Evolutionary conservation across 129 eudicot species (phyloP).

Genomic region (Helichrysum umbraculigerum): DNA sequence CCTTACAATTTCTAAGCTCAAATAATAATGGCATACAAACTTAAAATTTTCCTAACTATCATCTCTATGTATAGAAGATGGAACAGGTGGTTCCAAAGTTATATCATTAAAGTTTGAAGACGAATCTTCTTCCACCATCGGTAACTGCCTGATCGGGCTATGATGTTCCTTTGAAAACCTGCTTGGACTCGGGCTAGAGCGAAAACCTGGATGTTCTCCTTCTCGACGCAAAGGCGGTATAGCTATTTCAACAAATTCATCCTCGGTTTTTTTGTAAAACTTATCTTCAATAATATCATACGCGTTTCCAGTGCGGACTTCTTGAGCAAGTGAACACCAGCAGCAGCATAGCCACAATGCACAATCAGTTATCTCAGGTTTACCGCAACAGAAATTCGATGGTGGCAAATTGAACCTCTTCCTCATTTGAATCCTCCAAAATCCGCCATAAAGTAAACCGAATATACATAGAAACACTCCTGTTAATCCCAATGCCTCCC

Average conservation of each 20-base stretch:
- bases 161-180: slow-evolving; percentile 38
- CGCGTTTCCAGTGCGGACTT: slow-evolving; percentile 82
- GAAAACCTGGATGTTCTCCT: slow-evolving; percentile 42
- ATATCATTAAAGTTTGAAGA: slow-evolving; percentile 36
- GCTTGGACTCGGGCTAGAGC: slow-evolving; percentile 53
- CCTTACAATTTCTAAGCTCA: slow-evolving; percentile 10
- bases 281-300: slow-evolving; percentile 82
- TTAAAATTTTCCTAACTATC: slow-evolving; percentile 21
- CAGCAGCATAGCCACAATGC: slow-evolving; percentile 92
- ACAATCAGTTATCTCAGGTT: slow-evolving; percentile 71
- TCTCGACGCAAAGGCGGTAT: slow-evolving; percentile 51
- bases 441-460: slow-evolving; percentile 92
- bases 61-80: slow-evolving; percentile 52
- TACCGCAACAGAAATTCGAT: slow-evolving; percentile 59
- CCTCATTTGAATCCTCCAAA: slow-evolving; percentile 98
- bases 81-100: slow-evolving; percentile 63
- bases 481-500: slow-evolving; percentile 69
- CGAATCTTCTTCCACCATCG: slow-evolving; percentile 38
- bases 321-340: slow-evolving; percentile 98
- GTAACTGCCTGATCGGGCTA: slow-evolving; percentile 23
- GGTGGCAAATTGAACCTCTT: slow-evolving; percentile 81
- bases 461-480: slow-evolving; percentile 80
- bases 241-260: slow-evolving; percentile 28
- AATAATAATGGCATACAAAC: not conserved
- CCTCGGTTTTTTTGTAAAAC: slow-evolving; percentile 45